Evolutionary conservation across 2,329 filamentous ascomycete species (phyloP), one percentile per base, ranked within the genome.

Genomic region (Diaporthe ilicicola): DNA sequence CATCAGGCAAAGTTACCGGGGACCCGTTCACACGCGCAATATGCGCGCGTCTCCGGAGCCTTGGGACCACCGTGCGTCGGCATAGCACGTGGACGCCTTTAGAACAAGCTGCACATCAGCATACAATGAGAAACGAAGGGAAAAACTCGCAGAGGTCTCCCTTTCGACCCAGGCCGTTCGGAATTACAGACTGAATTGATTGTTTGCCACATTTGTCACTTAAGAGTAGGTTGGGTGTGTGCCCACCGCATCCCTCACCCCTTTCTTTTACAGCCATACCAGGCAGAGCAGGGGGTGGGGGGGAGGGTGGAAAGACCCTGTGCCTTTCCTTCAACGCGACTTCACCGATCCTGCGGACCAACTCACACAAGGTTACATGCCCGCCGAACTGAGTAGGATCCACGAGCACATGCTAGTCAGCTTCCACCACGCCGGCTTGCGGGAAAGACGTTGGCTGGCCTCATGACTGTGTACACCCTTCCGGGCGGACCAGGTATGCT

Each of bases 11-110:
- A n/a, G 19, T 6, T 48, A n/a, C 27, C 19, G 42, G 51, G 54
- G 32, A 17, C 59, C 15, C 32, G 10, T 39, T 59, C 34, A 68
- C 51, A 56, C 71, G 68, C 68, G 70, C 59, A 67, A 62, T 29
- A 55, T 46, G 61, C 46, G 44, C 70, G 68, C 55, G 62, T 55
- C 39, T 66, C 68, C 68, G 44, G 13, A 22, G 8, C 17, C 34
- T 68, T 53, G 71, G 68, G 61, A 54, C 32, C 44, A 29, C 37
- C 24, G 27, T 46, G 55, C 48, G 8, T n/a, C 17, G 39, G 15
- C 19, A 39, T 50, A 48, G 15, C 32, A 22, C 4, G 19, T 22
- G 32, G 37, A 19, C 32, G 32, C 19, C 4, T 29, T 9, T 9
- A 46, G 19, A 22, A 22, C 3, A n/a, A 17, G 17, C 17, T 7